Conservation (phyloP, 176 grass and related monocot species). For the Triticum urartu region DNA sequence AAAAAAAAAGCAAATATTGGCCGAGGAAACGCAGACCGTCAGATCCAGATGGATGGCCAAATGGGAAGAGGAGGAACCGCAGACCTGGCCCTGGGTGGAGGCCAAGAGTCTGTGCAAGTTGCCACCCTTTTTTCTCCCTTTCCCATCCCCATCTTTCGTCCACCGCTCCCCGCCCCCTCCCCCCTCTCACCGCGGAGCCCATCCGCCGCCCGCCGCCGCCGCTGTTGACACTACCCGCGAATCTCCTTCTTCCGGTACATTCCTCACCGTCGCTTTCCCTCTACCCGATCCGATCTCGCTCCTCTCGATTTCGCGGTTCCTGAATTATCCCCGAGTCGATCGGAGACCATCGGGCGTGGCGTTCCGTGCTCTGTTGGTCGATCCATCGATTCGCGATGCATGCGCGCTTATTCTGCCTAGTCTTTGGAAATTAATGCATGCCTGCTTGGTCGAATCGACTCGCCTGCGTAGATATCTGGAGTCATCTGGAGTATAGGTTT, state of each 20-base stretch:
- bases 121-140: background rate
- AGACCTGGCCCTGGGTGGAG: background rate
- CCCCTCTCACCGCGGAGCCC: background rate
- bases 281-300: background rate
- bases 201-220: background rate
- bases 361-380: background rate
- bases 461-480: background rate
- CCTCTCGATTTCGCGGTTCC: background rate
- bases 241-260: conserved; percentile 39
- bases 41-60: conserved; percentile 36
- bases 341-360: background rate
- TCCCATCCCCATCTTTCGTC: background rate
- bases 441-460: background rate
- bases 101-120: background rate
- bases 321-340: background rate
- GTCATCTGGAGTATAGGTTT: conserved; percentile 15
- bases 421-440: background rate
- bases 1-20: background rate
- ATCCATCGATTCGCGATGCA: background rate
- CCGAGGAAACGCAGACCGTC: background rate
- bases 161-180: background rate
- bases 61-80: conserved; percentile 16
- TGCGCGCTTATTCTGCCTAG: background rate
- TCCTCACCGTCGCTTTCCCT: background rate
- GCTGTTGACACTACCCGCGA: background rate